Evolutionary conservation across 441 rosid genomes (phyloP).

Genomic region (Dalechampia spathulata): DNA sequence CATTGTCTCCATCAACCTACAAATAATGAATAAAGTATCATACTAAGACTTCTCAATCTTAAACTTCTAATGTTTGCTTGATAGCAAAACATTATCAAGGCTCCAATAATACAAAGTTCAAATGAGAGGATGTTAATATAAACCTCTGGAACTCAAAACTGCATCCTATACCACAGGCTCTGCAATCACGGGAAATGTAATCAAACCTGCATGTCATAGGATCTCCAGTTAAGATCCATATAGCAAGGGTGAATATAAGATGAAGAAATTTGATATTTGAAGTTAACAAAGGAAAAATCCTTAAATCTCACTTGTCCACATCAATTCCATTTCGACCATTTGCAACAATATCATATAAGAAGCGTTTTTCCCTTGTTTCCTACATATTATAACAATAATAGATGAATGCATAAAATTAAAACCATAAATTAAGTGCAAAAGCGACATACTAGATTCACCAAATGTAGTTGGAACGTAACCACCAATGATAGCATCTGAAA

Average conservation of each 20-base stretch:
- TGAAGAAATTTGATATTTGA: constrained; percentile 1
- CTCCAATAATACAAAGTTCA: neutral
- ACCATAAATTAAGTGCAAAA: neutral
- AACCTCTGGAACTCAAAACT: constrained; percentile 80
- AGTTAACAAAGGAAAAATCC: neutral
- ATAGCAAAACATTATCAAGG: neutral
- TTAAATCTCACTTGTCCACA: constrained; percentile 63
- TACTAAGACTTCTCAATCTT: neutral
- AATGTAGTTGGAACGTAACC: neutral
- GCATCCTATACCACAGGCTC: constrained; percentile 92
- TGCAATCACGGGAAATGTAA: constrained; percentile 82
- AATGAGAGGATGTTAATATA: constrained; percentile 15
- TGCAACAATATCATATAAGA: constrained; percentile 93
- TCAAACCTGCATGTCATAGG: constrained; percentile 54
- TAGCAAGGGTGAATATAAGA: neutral
- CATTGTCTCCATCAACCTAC: constrained; percentile 89
- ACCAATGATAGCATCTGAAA: constrained; percentile 5
- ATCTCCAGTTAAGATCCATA: constrained; percentile 10
- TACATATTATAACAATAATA: constrained; percentile 17
- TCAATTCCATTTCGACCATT: constrained; percentile 97
- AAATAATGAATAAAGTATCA: constrained; percentile 17
- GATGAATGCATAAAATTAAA: constrained; percentile 2
- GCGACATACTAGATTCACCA: neutral
- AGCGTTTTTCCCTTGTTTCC: constrained; percentile 54
- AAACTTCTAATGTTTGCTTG: neutral